phyloP scores from a whole-genome alignment of 2,329 filamentous ascomycete species.

The Geosmithia morbida region DNA sequence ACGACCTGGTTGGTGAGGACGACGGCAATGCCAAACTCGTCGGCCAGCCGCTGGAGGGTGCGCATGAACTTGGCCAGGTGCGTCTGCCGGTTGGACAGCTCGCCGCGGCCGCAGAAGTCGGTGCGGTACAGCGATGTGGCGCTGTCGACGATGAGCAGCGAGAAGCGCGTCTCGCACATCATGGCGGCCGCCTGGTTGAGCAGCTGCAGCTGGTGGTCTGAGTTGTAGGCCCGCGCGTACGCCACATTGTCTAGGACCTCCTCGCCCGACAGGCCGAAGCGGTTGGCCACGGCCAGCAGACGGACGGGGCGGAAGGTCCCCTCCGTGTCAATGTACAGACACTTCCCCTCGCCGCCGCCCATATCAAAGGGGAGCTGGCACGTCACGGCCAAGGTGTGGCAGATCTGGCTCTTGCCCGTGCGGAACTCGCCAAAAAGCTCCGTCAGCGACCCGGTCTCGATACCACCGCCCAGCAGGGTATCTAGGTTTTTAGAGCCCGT shows the following conservation, averaged over 20 bases:
- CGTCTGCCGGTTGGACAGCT: slow-evolving; percentile 84
- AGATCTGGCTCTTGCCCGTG: slow-evolving; percentile 97
- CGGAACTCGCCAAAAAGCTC: slow-evolving; percentile 97
- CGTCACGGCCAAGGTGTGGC: slow-evolving; percentile 94
- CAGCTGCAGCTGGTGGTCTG: slow-evolving; percentile 89
- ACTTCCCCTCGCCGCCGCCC: slow-evolving; percentile 97
- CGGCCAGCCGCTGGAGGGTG: slow-evolving; percentile 61
- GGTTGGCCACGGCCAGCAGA: slow-evolving; percentile 78
- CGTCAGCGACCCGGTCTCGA: slow-evolving; percentile 95
- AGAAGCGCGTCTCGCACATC: slow-evolving; percentile 99
- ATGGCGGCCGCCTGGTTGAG: slow-evolving; percentile 91
- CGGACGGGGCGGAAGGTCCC: slow-evolving; percentile 92
- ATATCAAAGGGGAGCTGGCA: slow-evolving; percentile 97
- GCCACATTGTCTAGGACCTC: slow-evolving; percentile 98
- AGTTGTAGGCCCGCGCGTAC: slow-evolving; percentile 96
- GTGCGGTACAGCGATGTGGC: slow-evolving; percentile 92
- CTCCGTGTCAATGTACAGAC: slow-evolving; percentile 96
- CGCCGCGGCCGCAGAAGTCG: slow-evolving; percentile 91
- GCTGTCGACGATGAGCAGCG: slow-evolving; percentile 87
- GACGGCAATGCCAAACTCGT: slow-evolving; percentile 89
- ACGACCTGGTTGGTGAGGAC: slow-evolving; percentile 99
- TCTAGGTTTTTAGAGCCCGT: slow-evolving; percentile 97
- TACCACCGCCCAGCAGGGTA: slow-evolving; percentile 81
- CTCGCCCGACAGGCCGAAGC: slow-evolving; percentile 88
- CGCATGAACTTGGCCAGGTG: slow-evolving; percentile 84